Evolutionary conservation across 2,329 filamentous ascomycete species (phyloP).

Genomic region (Phyllosticta paracitricarpa): DNA sequence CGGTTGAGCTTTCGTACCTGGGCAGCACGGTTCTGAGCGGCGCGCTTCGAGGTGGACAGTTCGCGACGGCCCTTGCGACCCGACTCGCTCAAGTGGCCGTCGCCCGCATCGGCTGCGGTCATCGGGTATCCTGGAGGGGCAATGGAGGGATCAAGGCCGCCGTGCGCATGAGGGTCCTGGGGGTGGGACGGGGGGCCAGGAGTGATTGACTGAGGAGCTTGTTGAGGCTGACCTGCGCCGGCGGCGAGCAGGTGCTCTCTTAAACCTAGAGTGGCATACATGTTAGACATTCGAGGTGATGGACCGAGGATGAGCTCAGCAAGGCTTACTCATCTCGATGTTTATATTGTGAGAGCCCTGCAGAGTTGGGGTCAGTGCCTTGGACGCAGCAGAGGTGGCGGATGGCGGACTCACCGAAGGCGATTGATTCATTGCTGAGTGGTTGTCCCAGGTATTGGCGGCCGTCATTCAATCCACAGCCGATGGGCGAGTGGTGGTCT

Average conservation of each 20-base stretch:
- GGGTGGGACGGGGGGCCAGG: conserved; percentile 18
- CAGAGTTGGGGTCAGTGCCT: not conserved
- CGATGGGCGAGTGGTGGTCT: not conserved
- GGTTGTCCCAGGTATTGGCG: conserved; percentile 7
- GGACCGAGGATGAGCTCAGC: conserved; percentile 4
- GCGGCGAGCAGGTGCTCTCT: conserved; percentile 53
- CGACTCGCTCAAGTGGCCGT: conserved; percentile 31
- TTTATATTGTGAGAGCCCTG: conserved; percentile 7
- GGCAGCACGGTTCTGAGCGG: conserved; percentile 90
- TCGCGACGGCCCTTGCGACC: conserved; percentile 77
- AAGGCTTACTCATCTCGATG: conserved; percentile 12
- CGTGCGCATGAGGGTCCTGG: conserved; percentile 38
- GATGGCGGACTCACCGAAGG: conserved; percentile 4
- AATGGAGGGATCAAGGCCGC: conserved; percentile 51
- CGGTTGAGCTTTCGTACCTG: conserved; percentile 56
- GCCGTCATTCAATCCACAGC: conserved; percentile 9
- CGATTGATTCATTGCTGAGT: conserved; percentile 8
- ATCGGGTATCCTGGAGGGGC: conserved; percentile 41
- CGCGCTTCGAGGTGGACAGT: conserved; percentile 88
- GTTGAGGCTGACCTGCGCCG: conserved; percentile 33
- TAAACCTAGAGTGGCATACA: conserved; percentile 37
- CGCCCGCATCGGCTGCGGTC: conserved; percentile 34
- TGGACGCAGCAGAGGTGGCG: not conserved
- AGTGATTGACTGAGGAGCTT: conserved; percentile 26
- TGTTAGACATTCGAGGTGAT: not conserved